phyloP scores from a whole-genome alignment of 768 basidiomycete genomes.

The Crepidotus variabilis region DNA sequence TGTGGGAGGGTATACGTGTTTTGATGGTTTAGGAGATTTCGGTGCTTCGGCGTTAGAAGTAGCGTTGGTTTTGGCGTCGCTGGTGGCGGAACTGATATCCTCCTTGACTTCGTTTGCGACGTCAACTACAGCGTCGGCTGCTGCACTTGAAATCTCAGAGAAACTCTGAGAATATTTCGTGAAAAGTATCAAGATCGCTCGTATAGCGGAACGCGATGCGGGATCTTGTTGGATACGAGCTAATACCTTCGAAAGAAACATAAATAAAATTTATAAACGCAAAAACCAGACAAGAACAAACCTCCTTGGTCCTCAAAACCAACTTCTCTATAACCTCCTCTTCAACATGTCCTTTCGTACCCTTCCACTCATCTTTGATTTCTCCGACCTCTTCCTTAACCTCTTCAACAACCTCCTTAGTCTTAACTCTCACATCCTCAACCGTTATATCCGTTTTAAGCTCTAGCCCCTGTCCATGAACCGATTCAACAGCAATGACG shows the following conservation, averaged over 20 bases:
- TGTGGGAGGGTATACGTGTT: slow-evolving; percentile 17
- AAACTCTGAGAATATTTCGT: slow-evolving; percentile 30
- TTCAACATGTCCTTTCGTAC: slow-evolving; percentile 15
- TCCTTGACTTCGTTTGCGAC: slow-evolving; percentile 4
- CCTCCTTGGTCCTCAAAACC: slow-evolving; percentile 27
- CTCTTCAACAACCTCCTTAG: slow-evolving; percentile 12
- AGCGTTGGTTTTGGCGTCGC: not conserved
- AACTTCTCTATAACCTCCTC: slow-evolving; percentile 21
- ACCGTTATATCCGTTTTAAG: slow-evolving; percentile 9
- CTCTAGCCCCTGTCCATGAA: not conserved
- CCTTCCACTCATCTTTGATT: slow-evolving; percentile 18
- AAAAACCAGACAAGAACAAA: slow-evolving; percentile 9
- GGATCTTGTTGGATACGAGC: slow-evolving; percentile 27
- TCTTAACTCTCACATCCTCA: slow-evolving; percentile 19
- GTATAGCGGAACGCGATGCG: slow-evolving; percentile 26
- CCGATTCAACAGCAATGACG: slow-evolving; percentile 10
- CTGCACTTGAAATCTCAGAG: slow-evolving; percentile 11
- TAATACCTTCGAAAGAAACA: slow-evolving; percentile 17
- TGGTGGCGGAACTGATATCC: not conserved
- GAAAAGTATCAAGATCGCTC: slow-evolving; percentile 25
- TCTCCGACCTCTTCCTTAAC: slow-evolving; percentile 5
- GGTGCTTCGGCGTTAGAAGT: not conserved
- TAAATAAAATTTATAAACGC: not conserved
- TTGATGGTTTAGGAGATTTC: not conserved
- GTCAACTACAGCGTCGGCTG: slow-evolving; percentile 6